Conservation (phyloP, 2,329 filamentous ascomycete species). For the Colletotrichum cereale region DNA sequence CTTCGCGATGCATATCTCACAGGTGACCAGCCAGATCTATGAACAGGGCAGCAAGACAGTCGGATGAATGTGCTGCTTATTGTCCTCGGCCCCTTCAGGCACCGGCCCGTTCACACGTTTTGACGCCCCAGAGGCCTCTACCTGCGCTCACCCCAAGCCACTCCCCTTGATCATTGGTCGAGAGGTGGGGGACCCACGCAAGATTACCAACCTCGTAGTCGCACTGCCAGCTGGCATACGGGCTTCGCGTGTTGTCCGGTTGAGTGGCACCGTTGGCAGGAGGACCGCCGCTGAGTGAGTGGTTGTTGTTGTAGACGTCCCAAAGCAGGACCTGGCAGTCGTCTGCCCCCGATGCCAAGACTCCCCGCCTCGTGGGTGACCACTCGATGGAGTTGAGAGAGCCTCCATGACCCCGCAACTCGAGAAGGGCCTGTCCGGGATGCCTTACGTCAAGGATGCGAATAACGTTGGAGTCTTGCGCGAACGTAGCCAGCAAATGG, state of each 20-base stretch:
- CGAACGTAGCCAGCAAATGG: constrained; percentile 96
- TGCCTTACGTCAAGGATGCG: constrained; percentile 96
- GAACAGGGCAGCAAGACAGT: constrained; percentile 30
- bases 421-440: constrained; percentile 92
- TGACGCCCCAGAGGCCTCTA: constrained; percentile 83
- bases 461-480: constrained; percentile 90
- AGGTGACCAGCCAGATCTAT: constrained; percentile 39
- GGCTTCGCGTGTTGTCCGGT: constrained; percentile 71
- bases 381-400: constrained; percentile 95
- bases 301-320: constrained; percentile 83
- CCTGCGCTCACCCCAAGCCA: constrained; percentile 89
- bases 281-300: constrained; percentile 56
- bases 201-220: constrained; percentile 90
- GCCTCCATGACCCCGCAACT: constrained; percentile 89
- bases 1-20: constrained; percentile 43
- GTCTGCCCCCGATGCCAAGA: constrained; percentile 91
- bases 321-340: constrained; percentile 93
- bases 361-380: constrained; percentile 88
- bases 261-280: constrained; percentile 63
- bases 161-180: constrained; percentile 78
- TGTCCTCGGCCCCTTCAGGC: constrained; percentile 23
- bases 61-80: constrained; percentile 27
- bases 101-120: constrained; percentile 45
- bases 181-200: constrained; percentile 82
- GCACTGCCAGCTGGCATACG: constrained; percentile 84